phyloP scores from a whole-genome alignment of 2,329 filamentous ascomycete species.

The Colletotrichum plurivorum region DNA sequence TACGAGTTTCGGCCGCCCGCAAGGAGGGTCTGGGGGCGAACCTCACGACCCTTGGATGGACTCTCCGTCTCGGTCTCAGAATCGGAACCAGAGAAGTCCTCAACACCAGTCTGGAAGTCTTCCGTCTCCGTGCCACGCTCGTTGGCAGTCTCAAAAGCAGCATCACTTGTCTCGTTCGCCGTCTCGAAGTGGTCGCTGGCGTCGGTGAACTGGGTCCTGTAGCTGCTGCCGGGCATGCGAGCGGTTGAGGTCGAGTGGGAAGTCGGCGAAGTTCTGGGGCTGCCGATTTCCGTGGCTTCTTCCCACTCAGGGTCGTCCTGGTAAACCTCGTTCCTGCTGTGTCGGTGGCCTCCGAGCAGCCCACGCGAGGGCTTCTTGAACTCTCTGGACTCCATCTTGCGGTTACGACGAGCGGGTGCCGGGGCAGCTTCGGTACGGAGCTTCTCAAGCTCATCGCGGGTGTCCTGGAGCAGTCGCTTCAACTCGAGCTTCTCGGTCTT shows the following conservation, averaged over 20 bases:
- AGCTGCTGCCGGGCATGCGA: constrained; percentile 43
- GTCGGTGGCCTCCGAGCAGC: constrained; percentile 82
- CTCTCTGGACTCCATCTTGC: constrained; percentile 74
- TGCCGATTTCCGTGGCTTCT: constrained; percentile 73
- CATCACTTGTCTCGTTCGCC: constrained; percentile 81
- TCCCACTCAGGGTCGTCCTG: constrained; percentile 91
- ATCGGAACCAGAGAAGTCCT: constrained; percentile 81
- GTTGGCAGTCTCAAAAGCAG: constrained; percentile 77
- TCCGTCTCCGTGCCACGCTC: constrained; percentile 91
- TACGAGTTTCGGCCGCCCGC: constrained; percentile 75
- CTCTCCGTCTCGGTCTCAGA: constrained; percentile 87
- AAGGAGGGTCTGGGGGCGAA: constrained; percentile 58
- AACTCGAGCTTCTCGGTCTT: constrained; percentile 99
- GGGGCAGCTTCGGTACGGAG: constrained; percentile 67
- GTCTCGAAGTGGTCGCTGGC: constrained; percentile 83
- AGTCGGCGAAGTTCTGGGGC: constrained; percentile 63
- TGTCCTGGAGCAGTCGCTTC: constrained; percentile 94
- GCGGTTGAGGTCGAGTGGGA: constrained; percentile 48
- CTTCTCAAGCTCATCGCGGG: constrained; percentile 90
- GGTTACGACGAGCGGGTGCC: constrained; percentile 70
- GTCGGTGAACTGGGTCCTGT: constrained; percentile 54
- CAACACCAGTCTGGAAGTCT: constrained; percentile 93
- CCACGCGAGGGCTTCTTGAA: constrained; percentile 80
- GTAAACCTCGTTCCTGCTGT: constrained; percentile 82
- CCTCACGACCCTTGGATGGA: constrained; percentile 60